Evolutionary conservation across 148 eudicot genomes (phyloP), one percentile per base, ranked within the genome.

Genomic region (Nepenthes gracilis): DNA sequence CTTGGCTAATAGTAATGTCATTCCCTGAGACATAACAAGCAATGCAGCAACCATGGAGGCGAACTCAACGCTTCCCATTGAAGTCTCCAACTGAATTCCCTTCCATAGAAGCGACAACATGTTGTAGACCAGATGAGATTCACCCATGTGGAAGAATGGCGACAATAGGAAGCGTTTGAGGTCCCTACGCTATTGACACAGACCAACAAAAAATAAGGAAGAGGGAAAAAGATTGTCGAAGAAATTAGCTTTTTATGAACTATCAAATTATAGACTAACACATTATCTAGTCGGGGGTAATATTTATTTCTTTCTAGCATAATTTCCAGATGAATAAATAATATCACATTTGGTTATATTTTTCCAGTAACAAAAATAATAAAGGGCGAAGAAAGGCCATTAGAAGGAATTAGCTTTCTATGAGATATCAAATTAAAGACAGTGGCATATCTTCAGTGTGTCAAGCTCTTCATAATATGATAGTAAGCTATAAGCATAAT

Each of bases 41-140:
- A 92, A 70, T 35, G 78, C 40, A 15, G 87, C 81, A 52, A 83
- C 80, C 94, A 86, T 88, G 14, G 88, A 69, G 60, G 96, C 86
- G 47, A 73, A 92, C 63, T 85, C 80, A 2, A 65, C 47, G 60
- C 96, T 92, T 45, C 98, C 96, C 91, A 88, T 83, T 58, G 86
- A 74, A 47, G 62, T 75, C 76, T 92, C 98, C 68, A 92, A 60
- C 52, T 84, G 90, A 74, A 82, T 76, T 5, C 98, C 98, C 58
- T 92, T 92, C 98, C 98, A 92, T 49, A 92, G 64, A 40, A 92
- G 88, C 36, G 96, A 92, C 14, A 86, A 45, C 98, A 92, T 92
- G 73, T 92, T 92, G 85, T 85, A 92, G 36, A 83, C 84, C 59
- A 92, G 75, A 73, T 92, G 98, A 47, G 88, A 59, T 55, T 92